Evolutionary conservation across 2,329 filamentous ascomycete species (phyloP), one percentile per base, ranked within the genome.

Genomic region (Xylariaceae sp.): DNA sequence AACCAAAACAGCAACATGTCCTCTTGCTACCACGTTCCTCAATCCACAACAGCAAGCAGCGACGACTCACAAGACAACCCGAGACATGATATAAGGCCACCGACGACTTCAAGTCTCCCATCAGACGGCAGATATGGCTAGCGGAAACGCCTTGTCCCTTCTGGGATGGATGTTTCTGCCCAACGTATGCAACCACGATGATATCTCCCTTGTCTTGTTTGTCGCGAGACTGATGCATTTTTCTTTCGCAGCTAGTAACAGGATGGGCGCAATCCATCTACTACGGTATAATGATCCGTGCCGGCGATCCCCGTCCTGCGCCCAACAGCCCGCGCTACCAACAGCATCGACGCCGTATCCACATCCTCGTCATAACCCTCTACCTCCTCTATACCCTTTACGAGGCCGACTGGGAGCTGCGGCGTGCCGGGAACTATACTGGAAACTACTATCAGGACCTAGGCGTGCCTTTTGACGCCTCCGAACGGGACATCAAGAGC

Each of bases 361-460:
- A 94, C 67, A 86, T 92, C 64, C 75, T 86, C 59, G 89, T 97
- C 62, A 86, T 97, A 44, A 75, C 86, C 43, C 72, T 81, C 53
- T 99, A 97, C 72, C 87, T 97, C 35, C 71, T 86, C 57, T 96
- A 96, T 76, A 96, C 90, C 42, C 83, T 97, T 62, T 94, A 91
- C 73, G 92, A 97, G 72, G 87, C 90, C 62, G 89, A 95, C 76
- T 83, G 88, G 73, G 83, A 89, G 55, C 77, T 96, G 27, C 86
- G 82, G 55, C 74, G 78, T 40, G 74, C 77, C 1, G n/a, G n/a
- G n/a, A n/a, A n/a, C 22, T 27, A n/a, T n/a, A n/a, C 22, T 4
- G 83, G 86, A 15, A 85, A 89, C 68, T 96, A 87, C 73, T 97
- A 96, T 72, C 75, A 81, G 42, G 80, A 86, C 55, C 80, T 99